Conservation (phyloP, 345 rosid species). For the Populus simonii region DNA sequence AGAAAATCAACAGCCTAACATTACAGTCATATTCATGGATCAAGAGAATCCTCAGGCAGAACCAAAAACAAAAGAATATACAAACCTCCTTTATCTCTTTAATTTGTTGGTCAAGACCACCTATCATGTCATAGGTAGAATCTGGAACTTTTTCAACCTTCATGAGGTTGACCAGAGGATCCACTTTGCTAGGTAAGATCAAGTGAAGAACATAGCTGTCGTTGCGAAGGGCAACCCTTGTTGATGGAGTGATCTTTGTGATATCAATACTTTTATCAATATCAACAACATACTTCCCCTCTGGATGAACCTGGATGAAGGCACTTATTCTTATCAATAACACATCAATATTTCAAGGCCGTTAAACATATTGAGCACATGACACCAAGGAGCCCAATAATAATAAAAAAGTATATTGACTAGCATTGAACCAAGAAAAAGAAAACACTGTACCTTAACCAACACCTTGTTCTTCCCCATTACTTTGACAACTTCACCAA, state of each 20-base stretch:
- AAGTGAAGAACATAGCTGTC: conserved; percentile 98
- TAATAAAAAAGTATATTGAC: not conserved
- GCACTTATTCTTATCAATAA: not conserved
- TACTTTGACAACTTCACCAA: conserved; percentile 97
- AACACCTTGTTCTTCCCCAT: conserved; percentile 98
- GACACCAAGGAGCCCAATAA: not conserved
- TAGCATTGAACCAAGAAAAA: not conserved
- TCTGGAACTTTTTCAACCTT: conserved; percentile 98
- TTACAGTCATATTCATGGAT: not conserved
- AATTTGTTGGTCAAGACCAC: conserved; percentile 88
- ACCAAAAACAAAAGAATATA: not conserved
- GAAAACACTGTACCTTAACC: conserved; percentile 58
- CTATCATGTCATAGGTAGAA: conserved; percentile 99
- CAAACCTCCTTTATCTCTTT: conserved; percentile 95
- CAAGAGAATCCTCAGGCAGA: not conserved
- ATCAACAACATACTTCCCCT: conserved; percentile 97
- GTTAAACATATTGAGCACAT: not conserved
- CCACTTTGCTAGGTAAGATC: conserved; percentile 88
- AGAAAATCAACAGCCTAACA: conserved; percentile 2
- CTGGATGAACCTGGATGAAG: conserved; percentile 87
- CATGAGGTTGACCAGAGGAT: conserved; percentile 98
- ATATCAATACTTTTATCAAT: conserved; percentile 91
- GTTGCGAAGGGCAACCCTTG: conserved; percentile 96
- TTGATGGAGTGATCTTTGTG: conserved; percentile 87
- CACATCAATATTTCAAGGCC: not conserved